phyloP scores from a whole-genome alignment of 1,284 basidiomycete species.

The Naganishia cerealis region DNA sequence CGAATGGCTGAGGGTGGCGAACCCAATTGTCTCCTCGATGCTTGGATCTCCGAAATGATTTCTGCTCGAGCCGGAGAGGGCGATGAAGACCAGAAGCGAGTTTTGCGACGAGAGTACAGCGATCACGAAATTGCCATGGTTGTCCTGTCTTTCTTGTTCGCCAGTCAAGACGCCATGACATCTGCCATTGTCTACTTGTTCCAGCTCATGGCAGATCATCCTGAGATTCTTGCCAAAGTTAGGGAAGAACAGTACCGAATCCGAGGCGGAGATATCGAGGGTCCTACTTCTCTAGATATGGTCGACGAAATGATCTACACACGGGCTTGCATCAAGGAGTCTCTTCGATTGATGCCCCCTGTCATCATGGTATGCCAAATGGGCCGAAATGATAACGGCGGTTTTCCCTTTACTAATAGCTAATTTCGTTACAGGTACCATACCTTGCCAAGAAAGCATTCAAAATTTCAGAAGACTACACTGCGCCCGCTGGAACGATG shows the following conservation, averaged over 20 bases:
- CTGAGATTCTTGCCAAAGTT: conserved; percentile 83
- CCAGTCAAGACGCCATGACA: conserved; percentile 97
- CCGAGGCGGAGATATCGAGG: conserved; percentile 74
- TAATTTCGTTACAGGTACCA: conserved; percentile 66
- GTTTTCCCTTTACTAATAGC: not conserved
- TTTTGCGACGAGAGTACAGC: conserved; percentile 72
- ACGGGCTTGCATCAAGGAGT: conserved; percentile 87
- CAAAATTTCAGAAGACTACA: conserved; percentile 86
- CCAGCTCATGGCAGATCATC: conserved; percentile 92
- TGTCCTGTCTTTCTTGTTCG: conserved; percentile 92
- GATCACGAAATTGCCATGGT: conserved; percentile 97
- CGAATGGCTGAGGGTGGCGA: conserved; percentile 79
- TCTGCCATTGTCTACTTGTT: conserved; percentile 82
- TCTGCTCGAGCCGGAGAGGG: conserved; percentile 63
- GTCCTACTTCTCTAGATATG: conserved; percentile 82
- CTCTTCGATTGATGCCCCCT: conserved; percentile 82
- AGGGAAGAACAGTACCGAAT: conserved; percentile 86
- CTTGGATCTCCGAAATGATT: conserved; percentile 78
- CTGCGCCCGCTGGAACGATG: conserved; percentile 87
- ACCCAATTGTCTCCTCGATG: conserved; percentile 86
- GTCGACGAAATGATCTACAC: conserved; percentile 92
- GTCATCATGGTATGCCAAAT: conserved; percentile 74
- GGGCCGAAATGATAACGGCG: not conserved
- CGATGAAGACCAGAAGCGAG: conserved; percentile 61
- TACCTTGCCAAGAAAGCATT: conserved; percentile 86